phyloP scores from a whole-genome alignment of 2,329 filamentous ascomycete species.

The Pseudocercospora fijiensis region DNA sequence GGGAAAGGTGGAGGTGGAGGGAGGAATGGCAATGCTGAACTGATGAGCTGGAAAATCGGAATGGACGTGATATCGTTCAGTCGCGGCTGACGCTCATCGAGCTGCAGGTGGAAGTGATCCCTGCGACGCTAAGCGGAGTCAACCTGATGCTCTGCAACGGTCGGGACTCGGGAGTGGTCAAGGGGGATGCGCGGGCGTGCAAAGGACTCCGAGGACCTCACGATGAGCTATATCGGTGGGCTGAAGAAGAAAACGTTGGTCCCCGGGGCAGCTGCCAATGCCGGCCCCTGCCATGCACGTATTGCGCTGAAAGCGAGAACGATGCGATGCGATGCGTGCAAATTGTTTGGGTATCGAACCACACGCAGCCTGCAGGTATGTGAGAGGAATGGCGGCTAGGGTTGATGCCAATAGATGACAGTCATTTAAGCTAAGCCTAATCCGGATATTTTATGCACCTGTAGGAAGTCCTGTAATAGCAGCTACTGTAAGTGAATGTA shows the following conservation, averaged over 20 bases:
- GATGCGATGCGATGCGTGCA: conserved; percentile 1
- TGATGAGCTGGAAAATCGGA: conserved; percentile 1
- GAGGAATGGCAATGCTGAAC: neutral
- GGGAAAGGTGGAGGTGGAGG: neutral
- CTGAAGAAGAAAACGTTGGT: conserved; percentile 2
- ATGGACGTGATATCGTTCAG: neutral
- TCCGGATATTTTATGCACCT: too few relatives aligned
- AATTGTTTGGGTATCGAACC: conserved; percentile 8
- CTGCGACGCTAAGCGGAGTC: conserved; percentile 4
- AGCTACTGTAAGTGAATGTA: too few relatives aligned
- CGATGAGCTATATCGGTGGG: conserved; percentile 1
- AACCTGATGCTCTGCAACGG: neutral
- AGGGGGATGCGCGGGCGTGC: conserved; percentile 4
- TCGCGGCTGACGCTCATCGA: conserved; percentile 6
- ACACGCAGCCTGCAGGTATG: conserved; percentile 7
- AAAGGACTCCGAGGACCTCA: conserved; percentile 1
- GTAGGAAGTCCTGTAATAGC: too few relatives aligned
- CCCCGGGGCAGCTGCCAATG: neutral
- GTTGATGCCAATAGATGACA: too few relatives aligned
- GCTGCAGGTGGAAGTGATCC: conserved; percentile 4
- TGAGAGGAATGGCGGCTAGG: neutral
- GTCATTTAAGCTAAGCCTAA: too few relatives aligned
- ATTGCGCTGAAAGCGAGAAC: conserved; percentile 5
- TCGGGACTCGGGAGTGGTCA: conserved; percentile 6
- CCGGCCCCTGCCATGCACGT: conserved; percentile 4